Conservation (phyloP, 441 rosid species). For the Eutrema salsugineum region DNA sequence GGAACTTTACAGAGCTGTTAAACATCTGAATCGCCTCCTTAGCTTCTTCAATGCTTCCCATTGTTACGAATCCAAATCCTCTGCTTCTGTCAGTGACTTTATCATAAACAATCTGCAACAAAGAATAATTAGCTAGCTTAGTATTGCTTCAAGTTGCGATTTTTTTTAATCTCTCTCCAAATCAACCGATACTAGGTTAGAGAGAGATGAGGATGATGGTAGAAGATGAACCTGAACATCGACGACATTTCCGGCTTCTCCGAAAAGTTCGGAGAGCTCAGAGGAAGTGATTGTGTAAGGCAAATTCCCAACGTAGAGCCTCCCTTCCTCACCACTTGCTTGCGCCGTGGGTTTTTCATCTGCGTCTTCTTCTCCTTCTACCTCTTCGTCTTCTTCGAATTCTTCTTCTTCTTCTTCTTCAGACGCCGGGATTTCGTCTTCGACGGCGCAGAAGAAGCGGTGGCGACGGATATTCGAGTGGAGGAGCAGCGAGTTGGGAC, state of each 20-base stretch:
- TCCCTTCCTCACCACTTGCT: conserved; percentile 50
- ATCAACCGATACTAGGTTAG: not conserved
- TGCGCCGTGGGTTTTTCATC: conserved; percentile 29
- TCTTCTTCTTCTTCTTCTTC: conserved; percentile 25
- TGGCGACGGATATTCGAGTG: conserved; percentile 27
- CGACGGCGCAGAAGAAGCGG: conserved; percentile 43
- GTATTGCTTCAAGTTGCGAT: not conserved
- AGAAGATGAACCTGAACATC: conserved; percentile 57
- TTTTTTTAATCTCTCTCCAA: not conserved
- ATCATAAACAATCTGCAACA: conserved; percentile 66
- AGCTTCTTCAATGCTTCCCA: conserved; percentile 79
- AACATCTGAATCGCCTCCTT: conserved; percentile 76
- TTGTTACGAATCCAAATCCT: conserved; percentile 85
- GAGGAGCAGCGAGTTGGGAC: conserved; percentile 26
- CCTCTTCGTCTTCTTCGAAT: not conserved
- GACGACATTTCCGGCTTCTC: conserved; percentile 71
- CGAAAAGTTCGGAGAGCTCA: conserved; percentile 57
- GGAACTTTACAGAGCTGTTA: conserved; percentile 72
- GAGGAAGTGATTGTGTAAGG: conserved; percentile 72
- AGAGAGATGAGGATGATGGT: not conserved
- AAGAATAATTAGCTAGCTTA: not conserved
- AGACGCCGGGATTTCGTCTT: conserved; percentile 22
- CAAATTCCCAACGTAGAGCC: conserved; percentile 77
- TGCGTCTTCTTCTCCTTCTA: conserved; percentile 31
- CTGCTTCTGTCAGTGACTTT: conserved; percentile 92